phyloP scores from a whole-genome alignment of 2,329 filamentous ascomycete species.

The Sordariomycetes sp. region DNA sequence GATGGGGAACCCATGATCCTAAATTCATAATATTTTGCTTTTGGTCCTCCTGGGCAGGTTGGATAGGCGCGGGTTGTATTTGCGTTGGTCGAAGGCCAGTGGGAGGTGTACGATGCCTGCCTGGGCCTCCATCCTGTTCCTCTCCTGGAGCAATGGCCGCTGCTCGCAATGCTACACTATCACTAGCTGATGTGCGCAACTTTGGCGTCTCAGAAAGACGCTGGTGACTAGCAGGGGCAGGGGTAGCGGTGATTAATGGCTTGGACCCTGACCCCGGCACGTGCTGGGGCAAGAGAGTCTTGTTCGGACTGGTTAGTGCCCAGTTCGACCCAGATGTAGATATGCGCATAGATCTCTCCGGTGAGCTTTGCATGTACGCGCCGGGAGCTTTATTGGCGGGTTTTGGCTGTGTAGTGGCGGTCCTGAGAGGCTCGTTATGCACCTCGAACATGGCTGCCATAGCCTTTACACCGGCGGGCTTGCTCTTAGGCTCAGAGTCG shows the following conservation, averaged over 20 bases:
- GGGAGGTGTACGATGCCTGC: background rate
- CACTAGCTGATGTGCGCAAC: constrained; percentile 9
- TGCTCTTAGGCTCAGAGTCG: background rate
- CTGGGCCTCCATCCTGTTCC: constrained; percentile 8
- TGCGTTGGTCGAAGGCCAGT: no score
- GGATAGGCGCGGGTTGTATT: background rate
- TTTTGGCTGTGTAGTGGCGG: no score
- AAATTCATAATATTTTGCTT: constrained; percentile 11
- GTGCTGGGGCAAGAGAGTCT: no score
- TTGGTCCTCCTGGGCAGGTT: background rate
- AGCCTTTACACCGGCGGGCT: constrained; percentile 8
- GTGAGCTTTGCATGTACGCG: background rate
- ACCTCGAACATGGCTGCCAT: constrained; percentile 45
- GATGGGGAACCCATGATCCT: constrained; percentile 27
- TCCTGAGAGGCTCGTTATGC: constrained; percentile 7
- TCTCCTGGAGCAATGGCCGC: constrained; percentile 8
- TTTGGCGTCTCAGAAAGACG: no score
- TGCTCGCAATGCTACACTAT: constrained; percentile 10
- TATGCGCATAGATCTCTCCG: background rate
- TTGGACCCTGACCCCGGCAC: no score
- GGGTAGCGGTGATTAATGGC: no score
- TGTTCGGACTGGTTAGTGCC: no score
- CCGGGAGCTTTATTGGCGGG: no score
- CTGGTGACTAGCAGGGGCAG: no score
- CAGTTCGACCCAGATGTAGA: no score